Evolutionary conservation across 441 rosid species (phyloP), one percentile per base, ranked within the genome.

Genomic region (Pelargonium citronellum): DNA sequence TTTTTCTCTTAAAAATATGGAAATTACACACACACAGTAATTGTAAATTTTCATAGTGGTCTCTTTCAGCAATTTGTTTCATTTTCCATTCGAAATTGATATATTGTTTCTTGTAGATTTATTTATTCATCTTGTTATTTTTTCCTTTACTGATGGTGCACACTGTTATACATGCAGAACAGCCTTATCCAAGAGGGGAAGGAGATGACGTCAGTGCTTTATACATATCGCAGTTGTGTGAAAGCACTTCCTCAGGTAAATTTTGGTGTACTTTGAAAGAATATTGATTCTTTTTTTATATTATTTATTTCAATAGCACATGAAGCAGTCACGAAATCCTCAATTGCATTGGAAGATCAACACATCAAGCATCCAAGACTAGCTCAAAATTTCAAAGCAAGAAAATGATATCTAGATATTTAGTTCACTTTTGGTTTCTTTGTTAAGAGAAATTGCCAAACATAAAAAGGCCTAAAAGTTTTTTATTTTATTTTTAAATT

Each of bases 241-340:
- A 95, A 95, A 93, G 99, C 99, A 4, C 87, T 95, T 70, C 98
- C 99, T 81, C 99, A 95, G 99, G 99, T 91, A 71, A 77, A 49
- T 58, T 75, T 75, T 72, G 57, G 67, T 55, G 67, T 57, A 60
- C 61, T 71, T 78, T 74, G 74, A 47, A 12, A 63, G 47, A 55
- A 70, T 15, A 2, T 67, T 24, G 55, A 15, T 47, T 57, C n/a
- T 49, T 37, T 51, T 13, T 12, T 19, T 61, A 0, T 19, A 61
- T 10, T 4, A 19, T 12, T 12, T 16, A 27, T 69, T 34, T 55
- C n/a, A 69, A n/a, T 55, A 55, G 61, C 61, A 55, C 8, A 9
- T 16, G 61, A 55, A 55, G 17, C 17, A 55, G 8, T 55, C 61
- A 55, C 61, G 64, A 7, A 60, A 60, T 60, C 34, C n/a, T 20